Evolutionary conservation across 768 basidiomycete genomes (phyloP).

Genomic region (Cyathus striatus): DNA sequence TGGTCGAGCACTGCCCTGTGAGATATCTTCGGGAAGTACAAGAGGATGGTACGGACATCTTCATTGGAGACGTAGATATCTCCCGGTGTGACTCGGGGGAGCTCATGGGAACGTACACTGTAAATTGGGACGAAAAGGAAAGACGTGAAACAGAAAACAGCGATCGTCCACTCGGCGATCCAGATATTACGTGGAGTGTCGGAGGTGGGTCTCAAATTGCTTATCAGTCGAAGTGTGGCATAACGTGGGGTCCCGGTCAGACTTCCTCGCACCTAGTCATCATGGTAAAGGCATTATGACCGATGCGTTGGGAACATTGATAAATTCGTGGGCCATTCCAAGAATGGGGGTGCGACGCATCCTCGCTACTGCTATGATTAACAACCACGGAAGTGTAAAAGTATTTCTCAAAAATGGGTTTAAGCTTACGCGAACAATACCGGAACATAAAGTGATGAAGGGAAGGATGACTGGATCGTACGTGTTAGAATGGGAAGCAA

Average conservation of each 20-base stretch:
- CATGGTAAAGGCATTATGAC: slow-evolving; percentile 51
- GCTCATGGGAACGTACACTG: slow-evolving; percentile 15
- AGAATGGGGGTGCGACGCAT: slow-evolving; percentile 51
- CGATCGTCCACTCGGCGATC: slow-evolving; percentile 37
- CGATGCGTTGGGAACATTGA: slow-evolving; percentile 45
- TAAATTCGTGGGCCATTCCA: slow-evolving; percentile 56
- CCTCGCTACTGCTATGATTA: slow-evolving; percentile 35
- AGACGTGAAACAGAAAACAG: slow-evolving; percentile 32
- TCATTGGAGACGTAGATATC: slow-evolving; percentile 41
- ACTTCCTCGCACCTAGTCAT: slow-evolving; percentile 18
- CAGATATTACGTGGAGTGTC: slow-evolving; percentile 35
- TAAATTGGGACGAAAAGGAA: slow-evolving; percentile 31
- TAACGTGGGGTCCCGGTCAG: too few species aligned
- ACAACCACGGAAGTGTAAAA: slow-evolving; percentile 51
- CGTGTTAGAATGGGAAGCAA: slow-evolving; percentile 29
- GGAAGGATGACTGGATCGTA: slow-evolving; percentile 30
- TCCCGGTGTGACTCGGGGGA: slow-evolving; percentile 25
- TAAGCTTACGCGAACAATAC: slow-evolving; percentile 27
- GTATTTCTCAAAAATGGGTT: slow-evolving; percentile 71
- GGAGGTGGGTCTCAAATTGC: slow-evolving; percentile 14
- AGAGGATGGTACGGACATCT: slow-evolving; percentile 45
- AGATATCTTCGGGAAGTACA: slow-evolving; percentile 44
- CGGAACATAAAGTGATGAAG: slow-evolving; percentile 29
- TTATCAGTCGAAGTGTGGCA: too few species aligned
- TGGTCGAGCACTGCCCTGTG: slow-evolving; percentile 41